Evolutionary conservation across 2,329 filamentous ascomycete species (phyloP), one percentile per base, ranked within the genome.

Genomic region (Aureobasidium sp.): DNA sequence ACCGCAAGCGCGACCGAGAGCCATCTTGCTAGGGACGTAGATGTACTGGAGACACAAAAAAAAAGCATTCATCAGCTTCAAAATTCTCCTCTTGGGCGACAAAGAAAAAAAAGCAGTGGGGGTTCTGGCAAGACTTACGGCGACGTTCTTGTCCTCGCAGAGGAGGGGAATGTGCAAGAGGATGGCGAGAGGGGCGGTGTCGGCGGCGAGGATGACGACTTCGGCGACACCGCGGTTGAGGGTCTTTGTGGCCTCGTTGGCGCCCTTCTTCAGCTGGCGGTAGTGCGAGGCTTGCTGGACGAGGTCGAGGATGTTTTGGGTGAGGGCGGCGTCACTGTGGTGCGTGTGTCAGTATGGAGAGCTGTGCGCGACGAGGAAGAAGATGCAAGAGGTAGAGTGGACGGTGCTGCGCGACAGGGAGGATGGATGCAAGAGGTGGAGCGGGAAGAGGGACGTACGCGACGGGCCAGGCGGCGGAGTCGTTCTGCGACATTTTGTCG

Each of bases 101-200:
- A n/a, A n/a, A 10, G 8, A 14, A 66, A 86, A 64, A 89, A 79
- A n/a, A n/a, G n/a, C n/a, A n/a, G n/a, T n/a, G n/a, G n/a, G n/a
- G n/a, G n/a, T n/a, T n/a, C n/a, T n/a, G n/a, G n/a, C n/a, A n/a
- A n/a, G n/a, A n/a, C n/a, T n/a, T n/a, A n/a, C n/a, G 21, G 80
- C 76, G n/a, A 82, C 78, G 70, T 85, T 84, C 76, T 84, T 83
- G 65, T 79, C 74, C 72, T 96, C 90, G 70, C 84, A 85, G 49
- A 96, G 82, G 22, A 96, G 84, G 25, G 91, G 91, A 38, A 96
- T 77, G 73, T 95, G 90, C 56, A 95, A 80, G 44, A 95, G 78
- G 50, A 96, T 96, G 50, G 89, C 86, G 48, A 96, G 79, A 37
- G 90, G 90, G 55, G 81, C 80, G 63, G 89, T 93, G 69, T 97